Evolutionary conservation across 2,329 filamentous ascomycete species (phyloP).

Genomic region (Amauroascus niger): DNA sequence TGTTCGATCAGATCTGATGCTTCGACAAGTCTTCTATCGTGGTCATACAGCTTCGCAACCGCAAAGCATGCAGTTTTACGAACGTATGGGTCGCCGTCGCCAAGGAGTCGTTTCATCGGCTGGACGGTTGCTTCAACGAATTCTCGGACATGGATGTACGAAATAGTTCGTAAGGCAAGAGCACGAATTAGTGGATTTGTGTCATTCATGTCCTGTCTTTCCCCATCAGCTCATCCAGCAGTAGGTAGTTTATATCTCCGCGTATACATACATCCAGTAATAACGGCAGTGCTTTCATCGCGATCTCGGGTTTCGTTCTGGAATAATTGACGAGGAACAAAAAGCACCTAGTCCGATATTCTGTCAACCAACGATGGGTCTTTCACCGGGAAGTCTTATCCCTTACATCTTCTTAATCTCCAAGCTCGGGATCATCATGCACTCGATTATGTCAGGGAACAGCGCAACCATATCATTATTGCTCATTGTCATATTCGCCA

Average conservation of each 20-base stretch:
- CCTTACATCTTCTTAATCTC: constrained; percentile 98
- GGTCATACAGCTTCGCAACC: constrained; percentile 95
- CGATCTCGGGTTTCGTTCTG: constrained; percentile 84
- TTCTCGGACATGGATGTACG: constrained; percentile 91
- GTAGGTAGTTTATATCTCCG: not conserved
- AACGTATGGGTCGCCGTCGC: constrained; percentile 86
- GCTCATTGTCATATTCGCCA: constrained; percentile 99
- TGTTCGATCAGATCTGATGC: constrained; percentile 82
- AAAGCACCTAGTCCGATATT: constrained; percentile 65
- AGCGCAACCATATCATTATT: constrained; percentile 99
- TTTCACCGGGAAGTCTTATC: no score
- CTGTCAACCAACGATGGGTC: no score
- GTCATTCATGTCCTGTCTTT: constrained; percentile 78
- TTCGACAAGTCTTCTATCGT: constrained; percentile 84
- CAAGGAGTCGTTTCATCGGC: constrained; percentile 70
- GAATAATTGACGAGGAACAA: constrained; percentile 96
- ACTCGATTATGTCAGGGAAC: constrained; percentile 88
- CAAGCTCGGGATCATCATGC: constrained; percentile 87
- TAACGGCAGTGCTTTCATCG: constrained; percentile 82
- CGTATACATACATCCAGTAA: constrained; percentile 57
- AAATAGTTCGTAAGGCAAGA: constrained; percentile 86
- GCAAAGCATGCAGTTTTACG: constrained; percentile 95
- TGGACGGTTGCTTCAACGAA: constrained; percentile 86
- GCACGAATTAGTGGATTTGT: constrained; percentile 85
- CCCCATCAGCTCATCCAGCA: not conserved